These are phyloP conservation scores for Eragrostis nindensis DNA, from an alignment of 176 grass and related monocot species.

Conservation along the genomic window DNA sequence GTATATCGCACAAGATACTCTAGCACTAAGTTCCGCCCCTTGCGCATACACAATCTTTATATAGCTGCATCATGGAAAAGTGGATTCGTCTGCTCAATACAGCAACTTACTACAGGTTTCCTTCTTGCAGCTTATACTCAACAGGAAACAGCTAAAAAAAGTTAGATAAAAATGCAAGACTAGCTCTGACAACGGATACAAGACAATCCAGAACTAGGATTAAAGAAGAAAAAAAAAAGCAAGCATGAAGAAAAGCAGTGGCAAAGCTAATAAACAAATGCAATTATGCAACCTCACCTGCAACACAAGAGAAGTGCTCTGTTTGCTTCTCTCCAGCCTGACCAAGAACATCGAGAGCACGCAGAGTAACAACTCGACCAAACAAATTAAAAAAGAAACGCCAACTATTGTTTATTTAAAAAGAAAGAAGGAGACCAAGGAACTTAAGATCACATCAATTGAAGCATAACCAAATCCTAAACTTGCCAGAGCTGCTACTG, in stretches of 20 bases:
- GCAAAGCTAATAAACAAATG: constrained; percentile 32
- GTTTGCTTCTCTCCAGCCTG: constrained; percentile 28
- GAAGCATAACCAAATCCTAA: neutral
- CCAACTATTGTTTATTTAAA: neutral
- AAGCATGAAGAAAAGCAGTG: neutral
- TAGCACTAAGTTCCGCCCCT: neutral
- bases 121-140: no score
- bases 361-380: neutral
- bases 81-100: neutral
- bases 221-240: constrained; percentile 30
- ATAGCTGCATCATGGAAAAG: neutral
- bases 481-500: neutral
- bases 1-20: neutral
- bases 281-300: neutral
- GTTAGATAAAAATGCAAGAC: neutral
- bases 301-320: constrained; percentile 20
- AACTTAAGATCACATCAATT: neutral
- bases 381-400: neutral
- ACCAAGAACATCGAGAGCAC: neutral
- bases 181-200: constrained; percentile 26
- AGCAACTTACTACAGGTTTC: neutral
- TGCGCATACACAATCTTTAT: neutral
- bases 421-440: neutral
- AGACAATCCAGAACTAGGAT: neutral
- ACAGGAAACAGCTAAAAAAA: neutral